Evolutionary conservation across 768 basidiomycete genomes (phyloP), one percentile per base, ranked within the genome.

Genomic region (Mycena galericulata): DNA sequence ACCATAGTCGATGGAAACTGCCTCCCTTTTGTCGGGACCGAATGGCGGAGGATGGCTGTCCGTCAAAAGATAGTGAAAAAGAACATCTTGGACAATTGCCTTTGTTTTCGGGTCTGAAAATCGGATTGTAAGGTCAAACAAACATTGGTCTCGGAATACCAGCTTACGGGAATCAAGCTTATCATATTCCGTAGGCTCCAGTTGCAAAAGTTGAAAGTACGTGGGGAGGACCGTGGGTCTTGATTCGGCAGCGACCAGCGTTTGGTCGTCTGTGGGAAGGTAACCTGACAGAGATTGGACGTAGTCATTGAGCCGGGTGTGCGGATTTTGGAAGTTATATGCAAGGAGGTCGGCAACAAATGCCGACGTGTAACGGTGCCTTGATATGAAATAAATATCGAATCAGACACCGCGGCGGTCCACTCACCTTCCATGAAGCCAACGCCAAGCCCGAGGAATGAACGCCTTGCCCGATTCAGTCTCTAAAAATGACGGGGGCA

Each of bases 341-440:
- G 27, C 15, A 22, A 71, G 47, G 7, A 71, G 65, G 4, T 47
- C 34, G 6, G 22, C 29, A 12, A 71, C 14, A 20, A 62, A 47
- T 6, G 47, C 27, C 3, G 59, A 65, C 3, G 65, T 71, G 27
- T 61, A 67, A 3, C 65, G 61, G 36, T 71, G 55, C 34, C 69
- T 71, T 29, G 18, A 59, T 32, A 43, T 41, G 24, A 24, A 24
- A 15, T 20, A 9, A 36, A 27, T 26, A 4, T 8, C 6, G 9
- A 45, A 26, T 1, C 5, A n/a, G 2, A 14, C n/a, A n/a, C n/a
- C n/a, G n/a, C n/a, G n/a, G 2, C 20, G 32, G 10, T 20, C 3
- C 2, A 36, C 57, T 2, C 8, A 71, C 69, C 69, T 38, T n/a
- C 69, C 69, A 15, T 56, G 53, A 14, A 34, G 26, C 69, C 69